These are phyloP conservation scores for Ogataea corticis DNA, from an alignment of 805 yeast species.

Conservation along the genomic window DNA sequence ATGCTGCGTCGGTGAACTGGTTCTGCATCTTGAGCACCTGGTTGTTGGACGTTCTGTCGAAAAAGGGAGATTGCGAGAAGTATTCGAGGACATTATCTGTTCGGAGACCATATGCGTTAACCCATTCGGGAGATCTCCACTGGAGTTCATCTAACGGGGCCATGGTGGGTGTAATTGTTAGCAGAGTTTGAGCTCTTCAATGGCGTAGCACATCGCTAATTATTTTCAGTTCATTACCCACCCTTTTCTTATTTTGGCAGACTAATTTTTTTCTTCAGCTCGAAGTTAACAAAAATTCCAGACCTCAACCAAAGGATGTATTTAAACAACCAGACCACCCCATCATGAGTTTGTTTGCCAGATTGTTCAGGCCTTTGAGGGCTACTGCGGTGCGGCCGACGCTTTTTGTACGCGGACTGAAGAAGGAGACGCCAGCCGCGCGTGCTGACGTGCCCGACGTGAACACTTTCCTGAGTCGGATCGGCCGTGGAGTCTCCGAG, in stretches of 20 bases:
- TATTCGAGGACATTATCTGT: conserved; percentile 92
- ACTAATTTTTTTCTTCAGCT: background rate
- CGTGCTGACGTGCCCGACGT: conserved; percentile 65
- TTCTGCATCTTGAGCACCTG: conserved; percentile 95
- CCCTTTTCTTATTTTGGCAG: background rate
- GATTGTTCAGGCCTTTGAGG: background rate
- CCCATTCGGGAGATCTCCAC: conserved; percentile 98
- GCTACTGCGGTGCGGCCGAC: conserved; percentile 49
- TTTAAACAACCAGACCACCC: too few species aligned
- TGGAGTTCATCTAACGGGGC: conserved; percentile 78
- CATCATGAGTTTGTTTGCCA: conserved; percentile 1
- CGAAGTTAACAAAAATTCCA: background rate
- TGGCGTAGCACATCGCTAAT: too few species aligned
- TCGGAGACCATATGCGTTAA: conserved; percentile 81
- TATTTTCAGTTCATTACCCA: too few species aligned
- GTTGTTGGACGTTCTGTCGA: conserved; percentile 89
- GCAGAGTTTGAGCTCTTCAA: too few species aligned
- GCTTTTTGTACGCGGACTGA: too few species aligned
- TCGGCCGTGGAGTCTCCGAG: conserved; percentile 76
- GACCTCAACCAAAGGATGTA: too few species aligned
- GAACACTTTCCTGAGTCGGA: conserved; percentile 65
- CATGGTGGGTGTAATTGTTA: too few species aligned
- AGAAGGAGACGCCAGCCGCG: conserved; percentile 44
- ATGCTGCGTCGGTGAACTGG: conserved; percentile 63
- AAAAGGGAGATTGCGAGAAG: conserved; percentile 92